Percentiles rank a stretch among this genome's conserved stretches.
These are phyloP conservation scores for Berberis vulgaris DNA, from an alignment of 164 flowering plant species.

Conservation along the genomic window DNA sequence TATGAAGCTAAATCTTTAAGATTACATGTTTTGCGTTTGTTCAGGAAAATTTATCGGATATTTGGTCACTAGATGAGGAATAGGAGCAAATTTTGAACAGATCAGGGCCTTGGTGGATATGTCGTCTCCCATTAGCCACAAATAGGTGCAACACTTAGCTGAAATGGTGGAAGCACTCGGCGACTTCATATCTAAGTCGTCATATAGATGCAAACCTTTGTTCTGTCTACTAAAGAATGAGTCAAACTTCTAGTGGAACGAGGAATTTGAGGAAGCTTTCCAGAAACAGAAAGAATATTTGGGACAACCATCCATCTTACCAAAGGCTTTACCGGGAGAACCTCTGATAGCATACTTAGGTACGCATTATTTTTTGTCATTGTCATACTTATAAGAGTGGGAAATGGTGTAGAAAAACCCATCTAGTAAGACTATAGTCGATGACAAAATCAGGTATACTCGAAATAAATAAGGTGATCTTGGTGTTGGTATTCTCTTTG, in stretches of 20 bases:
- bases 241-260: neutral
- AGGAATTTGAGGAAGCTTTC: neutral
- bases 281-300: neutral
- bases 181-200: neutral
- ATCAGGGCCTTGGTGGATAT: neutral
- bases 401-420: neutral
- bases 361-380: neutral
- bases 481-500: neutral
- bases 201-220: neutral
- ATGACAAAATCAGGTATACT: neutral
- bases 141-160: neutral
- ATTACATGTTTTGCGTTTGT: neutral
- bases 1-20: neutral
- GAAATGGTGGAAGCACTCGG: neutral
- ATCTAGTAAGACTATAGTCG: neutral
- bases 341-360: neutral
- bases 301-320: neutral
- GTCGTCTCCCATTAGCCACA: neutral
- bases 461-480: neutral
- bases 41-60: neutral
- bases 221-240: neutral
- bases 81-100: neutral
- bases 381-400: neutral
- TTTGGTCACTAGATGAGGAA: neutral
- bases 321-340: neutral